phyloP scores from a whole-genome alignment of 139 green algal genomes.

The Tetradesmus lagerheimii region DNA sequence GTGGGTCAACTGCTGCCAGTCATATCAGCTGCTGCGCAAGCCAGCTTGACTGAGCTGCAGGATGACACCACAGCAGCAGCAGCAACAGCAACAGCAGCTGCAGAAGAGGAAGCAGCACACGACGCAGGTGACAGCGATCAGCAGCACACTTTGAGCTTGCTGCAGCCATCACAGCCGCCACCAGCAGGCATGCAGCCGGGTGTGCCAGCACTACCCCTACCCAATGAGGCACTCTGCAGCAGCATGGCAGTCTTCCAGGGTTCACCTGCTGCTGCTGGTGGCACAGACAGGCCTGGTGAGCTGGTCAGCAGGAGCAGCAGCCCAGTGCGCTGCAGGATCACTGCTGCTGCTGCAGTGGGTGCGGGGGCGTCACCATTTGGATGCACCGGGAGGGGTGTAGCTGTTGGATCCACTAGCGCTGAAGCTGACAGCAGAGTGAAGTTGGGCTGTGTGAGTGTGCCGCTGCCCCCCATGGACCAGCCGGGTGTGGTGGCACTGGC shows the following conservation, averaged over 20 bases:
- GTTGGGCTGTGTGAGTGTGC: not conserved
- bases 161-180: not conserved
- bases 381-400: too few relatives aligned
- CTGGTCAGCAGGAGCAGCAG: not conserved
- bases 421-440: not conserved
- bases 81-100: conserved; percentile 4
- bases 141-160: not conserved
- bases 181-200: not conserved
- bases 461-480: not conserved
- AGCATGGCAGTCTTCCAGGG: not conserved
- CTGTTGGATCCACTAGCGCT: not conserved
- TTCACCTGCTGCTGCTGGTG: not conserved
- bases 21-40: not conserved
- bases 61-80: not conserved
- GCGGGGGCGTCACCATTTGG: too few relatives aligned
- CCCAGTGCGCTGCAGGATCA: not conserved
- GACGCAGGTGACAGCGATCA: not conserved
- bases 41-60: not conserved
- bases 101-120: not conserved
- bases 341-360: not conserved
- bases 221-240: not conserved
- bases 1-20: not conserved
- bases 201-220: not conserved
- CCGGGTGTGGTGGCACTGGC: not conserved
- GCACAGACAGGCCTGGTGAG: not conserved